Evolutionary conservation across 1,139 yeast genomes (phyloP), one percentile per base, ranked within the genome.

Genomic region (Hansenula sp.): DNA sequence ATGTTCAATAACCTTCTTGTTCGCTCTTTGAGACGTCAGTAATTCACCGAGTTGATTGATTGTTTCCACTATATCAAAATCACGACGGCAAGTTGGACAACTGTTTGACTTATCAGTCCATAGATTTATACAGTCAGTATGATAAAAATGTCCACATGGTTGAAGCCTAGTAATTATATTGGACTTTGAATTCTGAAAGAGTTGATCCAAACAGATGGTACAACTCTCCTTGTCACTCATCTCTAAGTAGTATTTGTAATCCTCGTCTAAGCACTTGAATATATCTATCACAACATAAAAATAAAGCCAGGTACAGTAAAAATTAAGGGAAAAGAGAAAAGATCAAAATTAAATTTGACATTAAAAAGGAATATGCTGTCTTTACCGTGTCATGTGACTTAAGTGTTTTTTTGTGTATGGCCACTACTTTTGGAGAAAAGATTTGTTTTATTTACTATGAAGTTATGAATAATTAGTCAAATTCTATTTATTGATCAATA

Each of bases 31-130:
- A 16, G 35, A 32, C 16, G 62, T 49, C 3, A 41, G 13, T 3
- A 48, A 41, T 5, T 22, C 19, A 6, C 48, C 48, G 2, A 18
- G 21, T 5, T 22, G 26, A 11, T 48, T 45, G 13, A 52, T 33
- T 3, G 35, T 16, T 36, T 55, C 53, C 22, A 50, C 39, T 14
- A 47, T 14, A 6, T 39, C 46, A 33, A 46, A 52, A 25, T 50
- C 52, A 8, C 44, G 26, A 14, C 80, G 69, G 53, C 81, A 76
- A 2, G 74, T 73, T 3, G 80, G 80, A 49, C 81, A 76, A 34
- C 71, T 65, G 53, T 73, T 74, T 29, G 79, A 71, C 34, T 67
- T 65, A 24, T 60, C 51, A n/a, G 72, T 58, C 82, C 82, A 76
- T 29, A 62, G 64, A 13, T 58, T 43, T 21, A 75, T 61, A 47